These are phyloP conservation scores for Zygotorulaspora chibaensis DNA, from an alignment of 805 yeast genomes.

Conservation along the genomic window DNA sequence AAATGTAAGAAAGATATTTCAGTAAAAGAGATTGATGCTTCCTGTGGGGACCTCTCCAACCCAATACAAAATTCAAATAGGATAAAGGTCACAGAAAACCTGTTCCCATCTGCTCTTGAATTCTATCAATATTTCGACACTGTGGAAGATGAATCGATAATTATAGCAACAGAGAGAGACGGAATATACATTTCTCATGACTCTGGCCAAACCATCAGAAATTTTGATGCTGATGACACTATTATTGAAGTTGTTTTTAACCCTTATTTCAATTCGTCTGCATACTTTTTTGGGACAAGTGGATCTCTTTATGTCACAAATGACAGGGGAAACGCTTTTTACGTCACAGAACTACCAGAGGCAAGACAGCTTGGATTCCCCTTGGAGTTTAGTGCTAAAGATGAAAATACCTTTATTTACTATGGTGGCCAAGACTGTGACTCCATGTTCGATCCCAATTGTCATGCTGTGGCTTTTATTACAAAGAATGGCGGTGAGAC, in stretches of 20 bases:
- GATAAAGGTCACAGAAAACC: conserved; percentile 39
- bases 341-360: conserved; percentile 46
- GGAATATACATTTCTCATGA: conserved; percentile 64
- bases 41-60: conserved; percentile 23
- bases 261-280: conserved; percentile 37
- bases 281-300: conserved; percentile 42
- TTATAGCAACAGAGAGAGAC: conserved; percentile 52
- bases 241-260: conserved; percentile 59
- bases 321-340: conserved; percentile 64
- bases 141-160: conserved; percentile 56
- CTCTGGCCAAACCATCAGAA: conserved; percentile 53
- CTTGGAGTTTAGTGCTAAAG: conserved; percentile 58
- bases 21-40: conserved; percentile 27
- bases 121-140: conserved; percentile 49
- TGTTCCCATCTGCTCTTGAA: conserved; percentile 49
- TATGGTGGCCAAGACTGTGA: conserved; percentile 61
- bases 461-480: conserved; percentile 55
- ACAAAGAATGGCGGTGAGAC: conserved; percentile 65
- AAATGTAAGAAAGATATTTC: conserved; percentile 25
- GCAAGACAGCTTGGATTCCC: conserved; percentile 40
- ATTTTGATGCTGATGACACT: conserved; percentile 32
- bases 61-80: conserved; percentile 16
- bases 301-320: conserved; percentile 52
- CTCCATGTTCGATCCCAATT: conserved; percentile 41
- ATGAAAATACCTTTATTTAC: conserved; percentile 60